These are phyloP conservation scores for Teunomyces tritomae DNA, from an alignment of 805 yeast genomes.

Conservation along the genomic window DNA sequence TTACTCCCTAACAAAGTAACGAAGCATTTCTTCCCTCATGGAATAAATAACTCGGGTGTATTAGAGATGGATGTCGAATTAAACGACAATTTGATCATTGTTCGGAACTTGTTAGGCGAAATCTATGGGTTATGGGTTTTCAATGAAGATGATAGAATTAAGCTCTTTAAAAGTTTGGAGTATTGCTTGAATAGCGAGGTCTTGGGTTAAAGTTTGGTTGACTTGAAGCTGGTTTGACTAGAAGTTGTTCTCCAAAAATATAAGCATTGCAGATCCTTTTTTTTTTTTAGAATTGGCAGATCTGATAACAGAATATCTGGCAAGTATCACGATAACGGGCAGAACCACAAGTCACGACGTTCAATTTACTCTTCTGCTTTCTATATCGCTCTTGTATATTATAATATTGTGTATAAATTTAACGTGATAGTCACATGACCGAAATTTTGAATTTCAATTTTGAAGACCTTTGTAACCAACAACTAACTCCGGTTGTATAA, in stretches of 20 bases:
- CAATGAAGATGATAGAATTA: conserved; percentile 62
- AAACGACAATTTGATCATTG: conserved; percentile 66
- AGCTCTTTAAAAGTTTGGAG: conserved; percentile 47
- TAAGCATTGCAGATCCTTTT: too few relatives aligned
- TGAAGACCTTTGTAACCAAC: neutral
- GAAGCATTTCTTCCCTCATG: conserved; percentile 40
- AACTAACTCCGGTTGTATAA: neutral
- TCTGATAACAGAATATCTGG: too few relatives aligned
- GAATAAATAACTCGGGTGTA: conserved; percentile 26
- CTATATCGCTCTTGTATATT: neutral
- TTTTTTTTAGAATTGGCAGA: too few relatives aligned
- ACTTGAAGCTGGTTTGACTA: neutral
- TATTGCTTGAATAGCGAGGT: conserved; percentile 38
- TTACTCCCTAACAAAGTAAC: conserved; percentile 55
- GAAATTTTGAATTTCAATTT: neutral
- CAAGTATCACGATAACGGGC: too few relatives aligned
- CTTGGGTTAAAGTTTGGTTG: neutral
- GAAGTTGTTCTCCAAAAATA: too few relatives aligned
- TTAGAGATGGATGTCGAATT: conserved; percentile 63
- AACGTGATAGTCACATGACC: conserved; percentile 1
- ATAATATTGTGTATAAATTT: neutral
- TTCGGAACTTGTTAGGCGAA: conserved; percentile 64
- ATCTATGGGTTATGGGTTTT: conserved; percentile 80
- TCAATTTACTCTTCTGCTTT: too few relatives aligned
- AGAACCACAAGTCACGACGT: too few relatives aligned